Conservation (phyloP, 2,329 filamentous ascomycete genomes). For the Nectriaceae sp. region DNA sequence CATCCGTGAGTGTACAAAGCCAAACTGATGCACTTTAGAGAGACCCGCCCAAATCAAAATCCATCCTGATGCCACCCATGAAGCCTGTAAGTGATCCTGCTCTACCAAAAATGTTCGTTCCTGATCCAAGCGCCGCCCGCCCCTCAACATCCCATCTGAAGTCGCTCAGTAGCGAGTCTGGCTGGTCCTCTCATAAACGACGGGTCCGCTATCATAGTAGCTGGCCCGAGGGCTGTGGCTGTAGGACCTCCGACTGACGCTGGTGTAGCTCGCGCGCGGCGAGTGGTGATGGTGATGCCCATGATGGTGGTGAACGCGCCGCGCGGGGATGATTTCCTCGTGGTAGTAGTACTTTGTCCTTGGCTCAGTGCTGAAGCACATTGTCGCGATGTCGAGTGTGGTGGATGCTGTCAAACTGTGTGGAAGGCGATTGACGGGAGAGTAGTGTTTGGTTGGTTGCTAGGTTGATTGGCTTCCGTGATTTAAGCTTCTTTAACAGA, state of each 20-base stretch:
- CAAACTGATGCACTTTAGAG: too few relatives aligned
- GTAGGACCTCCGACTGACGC: conserved; percentile 39
- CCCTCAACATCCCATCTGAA: too few relatives aligned
- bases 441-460: neutral
- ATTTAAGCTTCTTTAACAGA: too few relatives aligned
- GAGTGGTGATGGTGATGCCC: conserved; percentile 38
- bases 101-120: too few relatives aligned
- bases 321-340: conserved; percentile 53
- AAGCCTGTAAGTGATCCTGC: too few relatives aligned
- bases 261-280: conserved; percentile 46
- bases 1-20: too few relatives aligned
- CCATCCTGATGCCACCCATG: too few relatives aligned
- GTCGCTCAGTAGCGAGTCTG: conserved; percentile 33
- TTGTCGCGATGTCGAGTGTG: conserved; percentile 30
- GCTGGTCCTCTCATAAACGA: conserved; percentile 45
- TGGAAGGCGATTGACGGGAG: neutral
- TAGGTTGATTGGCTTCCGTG: too few relatives aligned
- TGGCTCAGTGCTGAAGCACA: conserved; percentile 53
- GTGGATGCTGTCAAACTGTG: conserved; percentile 1
- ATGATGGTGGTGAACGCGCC: conserved; percentile 38
- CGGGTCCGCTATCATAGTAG: conserved; percentile 26
- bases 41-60: too few relatives aligned
- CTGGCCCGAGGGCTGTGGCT: conserved; percentile 45
- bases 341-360: conserved; percentile 56
- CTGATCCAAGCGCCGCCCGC: too few relatives aligned